Conservation (phyloP, 352 stramenopile genomes). For the Phytophthora megakarya region DNA sequence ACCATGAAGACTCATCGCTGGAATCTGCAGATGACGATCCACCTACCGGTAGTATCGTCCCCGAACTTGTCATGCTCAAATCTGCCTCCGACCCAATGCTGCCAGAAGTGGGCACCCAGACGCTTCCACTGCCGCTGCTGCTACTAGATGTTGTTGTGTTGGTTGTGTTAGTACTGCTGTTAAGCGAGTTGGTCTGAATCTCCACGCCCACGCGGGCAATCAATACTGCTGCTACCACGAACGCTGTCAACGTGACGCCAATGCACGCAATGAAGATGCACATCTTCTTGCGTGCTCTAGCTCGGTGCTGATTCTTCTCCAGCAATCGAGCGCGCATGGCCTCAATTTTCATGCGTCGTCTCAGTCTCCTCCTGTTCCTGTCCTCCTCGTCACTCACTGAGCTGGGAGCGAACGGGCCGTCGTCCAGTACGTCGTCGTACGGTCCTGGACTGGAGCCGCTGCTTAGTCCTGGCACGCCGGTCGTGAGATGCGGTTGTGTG, state of each 20-base stretch:
- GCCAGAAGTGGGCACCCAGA: constrained; percentile 8
- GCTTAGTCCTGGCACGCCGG: constrained; percentile 11
- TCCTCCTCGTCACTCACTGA: constrained; percentile 47
- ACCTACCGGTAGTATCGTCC: not conserved
- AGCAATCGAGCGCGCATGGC: constrained; percentile 59
- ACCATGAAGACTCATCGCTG: constrained; percentile 14
- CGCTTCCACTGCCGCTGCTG: constrained; percentile 16
- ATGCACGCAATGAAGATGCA: constrained; percentile 65
- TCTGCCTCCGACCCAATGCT: constrained; percentile 31
- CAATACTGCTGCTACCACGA: constrained; percentile 62
- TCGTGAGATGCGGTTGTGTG: constrained; percentile 15
- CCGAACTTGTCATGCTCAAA: constrained; percentile 19
- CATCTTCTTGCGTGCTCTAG: constrained; percentile 62
- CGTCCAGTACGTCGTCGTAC: constrained; percentile 25
- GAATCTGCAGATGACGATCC: constrained; percentile 5
- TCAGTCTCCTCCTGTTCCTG: constrained; percentile 49
- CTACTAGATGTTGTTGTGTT: constrained; percentile 27
- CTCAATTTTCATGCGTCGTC: constrained; percentile 60
- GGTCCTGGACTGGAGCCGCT: constrained; percentile 18
- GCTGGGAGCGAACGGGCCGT: constrained; percentile 18
- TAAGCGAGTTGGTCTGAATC: constrained; percentile 36
- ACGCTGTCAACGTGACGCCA: constrained; percentile 57
- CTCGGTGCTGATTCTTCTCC: constrained; percentile 60
- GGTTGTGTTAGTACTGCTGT: constrained; percentile 21
- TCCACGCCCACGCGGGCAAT: constrained; percentile 59